phyloP scores from a whole-genome alignment of 2,329 filamentous ascomycete species.

The Penicillium sp. region DNA sequence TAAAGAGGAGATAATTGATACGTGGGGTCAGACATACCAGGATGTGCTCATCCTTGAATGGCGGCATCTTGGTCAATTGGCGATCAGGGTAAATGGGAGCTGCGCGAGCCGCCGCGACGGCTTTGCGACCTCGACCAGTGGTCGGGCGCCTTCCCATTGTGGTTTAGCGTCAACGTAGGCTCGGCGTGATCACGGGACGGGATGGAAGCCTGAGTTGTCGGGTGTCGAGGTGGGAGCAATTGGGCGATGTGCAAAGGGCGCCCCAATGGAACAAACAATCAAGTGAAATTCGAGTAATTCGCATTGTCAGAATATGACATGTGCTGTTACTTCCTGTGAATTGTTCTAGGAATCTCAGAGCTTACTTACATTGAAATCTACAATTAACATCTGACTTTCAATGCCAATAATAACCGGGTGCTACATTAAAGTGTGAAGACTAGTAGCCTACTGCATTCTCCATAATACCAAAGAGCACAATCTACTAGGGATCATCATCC shows the following conservation, averaged over 20 bases:
- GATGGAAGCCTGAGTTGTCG: neutral
- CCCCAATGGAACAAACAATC: neutral
- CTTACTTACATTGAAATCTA: neutral
- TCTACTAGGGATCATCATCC: neutral
- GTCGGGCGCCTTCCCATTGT: conserved; percentile 10
- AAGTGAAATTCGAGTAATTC: neutral
- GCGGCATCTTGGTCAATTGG: conserved; percentile 42
- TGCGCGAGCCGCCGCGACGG: conserved; percentile 18
- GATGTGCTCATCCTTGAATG: conserved; percentile 54
- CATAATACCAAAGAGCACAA: no score
- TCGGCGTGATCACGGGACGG: conserved; percentile 8
- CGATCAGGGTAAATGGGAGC: conserved; percentile 19
- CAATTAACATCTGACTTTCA: neutral
- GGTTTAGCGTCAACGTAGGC: conserved; percentile 21
- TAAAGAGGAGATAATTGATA: neutral
- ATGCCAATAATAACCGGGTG: neutral
- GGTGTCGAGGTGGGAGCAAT: no score
- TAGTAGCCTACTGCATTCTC: no score
- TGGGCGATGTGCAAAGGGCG: no score
- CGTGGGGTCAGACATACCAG: conserved; percentile 37
- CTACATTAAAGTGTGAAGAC: no score
- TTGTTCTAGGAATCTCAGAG: neutral
- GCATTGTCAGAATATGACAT: neutral
- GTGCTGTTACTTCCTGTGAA: neutral
- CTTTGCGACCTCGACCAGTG: conserved; percentile 3